Percentiles rank a stretch among this genome's conserved stretches.
Conservation (phyloP, 768 basidiomycete genomes). For the Mycena rosella region DNA sequence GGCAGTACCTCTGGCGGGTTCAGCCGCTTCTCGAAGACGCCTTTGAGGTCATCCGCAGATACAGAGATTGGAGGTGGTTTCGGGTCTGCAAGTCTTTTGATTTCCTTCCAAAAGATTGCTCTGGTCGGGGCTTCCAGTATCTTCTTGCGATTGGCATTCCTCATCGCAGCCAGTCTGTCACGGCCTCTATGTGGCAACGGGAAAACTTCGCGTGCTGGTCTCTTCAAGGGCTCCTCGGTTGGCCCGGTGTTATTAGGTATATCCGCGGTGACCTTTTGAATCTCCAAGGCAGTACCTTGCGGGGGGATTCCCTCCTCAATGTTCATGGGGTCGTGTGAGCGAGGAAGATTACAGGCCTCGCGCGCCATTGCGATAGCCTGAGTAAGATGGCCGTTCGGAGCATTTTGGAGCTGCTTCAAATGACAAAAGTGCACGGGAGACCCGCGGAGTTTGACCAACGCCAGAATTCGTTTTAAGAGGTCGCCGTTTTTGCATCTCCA, state of each 20-base stretch:
- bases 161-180: neutral
- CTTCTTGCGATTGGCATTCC: neutral
- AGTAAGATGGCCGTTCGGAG: too few relatives aligned
- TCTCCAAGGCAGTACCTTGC: too few relatives aligned
- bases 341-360: too few relatives aligned
- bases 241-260: too few relatives aligned
- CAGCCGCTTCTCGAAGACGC: conserved; percentile 2
- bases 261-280: too few relatives aligned
- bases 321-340: too few relatives aligned
- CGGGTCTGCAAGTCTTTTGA: conserved; percentile 7
- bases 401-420: too few relatives aligned
- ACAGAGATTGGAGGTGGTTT: neutral
- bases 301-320: too few relatives aligned
- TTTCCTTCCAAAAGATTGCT: conserved; percentile 8
- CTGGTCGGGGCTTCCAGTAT: conserved; percentile 1
- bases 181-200: conserved; percentile 5
- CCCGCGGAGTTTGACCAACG: too few relatives aligned
- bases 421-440: too few relatives aligned
- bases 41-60: conserved; percentile 2
- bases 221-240: neutral
- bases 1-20: conserved; percentile 13
- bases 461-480: too few relatives aligned
- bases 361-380: too few relatives aligned
- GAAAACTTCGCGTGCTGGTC: neutral
- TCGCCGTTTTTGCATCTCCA: conserved; percentile 7